Base-by-base conservation (phyloP, 2,329 filamentous ascomycete genomes). In the Aureobasidium sp. region DNA sequence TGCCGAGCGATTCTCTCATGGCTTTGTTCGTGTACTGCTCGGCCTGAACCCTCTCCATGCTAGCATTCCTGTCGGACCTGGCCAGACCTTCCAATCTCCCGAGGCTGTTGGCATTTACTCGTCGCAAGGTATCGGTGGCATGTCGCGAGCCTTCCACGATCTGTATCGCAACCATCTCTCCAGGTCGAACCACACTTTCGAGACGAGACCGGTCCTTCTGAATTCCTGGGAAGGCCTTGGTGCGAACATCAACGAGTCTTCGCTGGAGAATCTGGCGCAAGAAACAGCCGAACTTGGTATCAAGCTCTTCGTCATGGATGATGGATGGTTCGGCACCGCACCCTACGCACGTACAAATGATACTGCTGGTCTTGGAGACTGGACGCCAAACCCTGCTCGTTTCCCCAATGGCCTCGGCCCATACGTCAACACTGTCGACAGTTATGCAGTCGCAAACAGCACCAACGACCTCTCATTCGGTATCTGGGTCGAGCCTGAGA, bases 401-500 rank as follows among this genome's bases (percentile, higher is more conserved):
- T 87, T 88, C 67, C 85, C 85, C 0, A 68, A 82, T 5, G 85
- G 85, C 0, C 70, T 88, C 0, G 70, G 71, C 0, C 74, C 80
- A 0, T 78, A 85, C 1, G 79, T 86, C 1, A 71, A 78, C 0
- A 75, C 78, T 5, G 76, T 87, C 37, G 83, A 78, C 5, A 72
- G 76, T 8, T 76, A 85, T 6, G 74, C 77, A 3, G 77, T 79
- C 0, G 71, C 76, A 2, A 79, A 81, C 34, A 76, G 80, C 0
- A 76, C 78, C 0, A 73, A 75, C 0, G 76, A 80, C 1, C 70
- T 88, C 51, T 76, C 79, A 14, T 88, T 88, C 65, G 85, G 85
- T 17, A 77, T 88, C 3, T 88, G 85, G 85, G 78, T 88, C 2
- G 86, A 88, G 68, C 85, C 84, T 0, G 85, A 88, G 67, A 88